A percentile compares a stretch with the other conserved stretches of the same genome.
phyloP scores from a whole-genome alignment of 257 asterid genomes.

The Thymus mandschuricus region DNA sequence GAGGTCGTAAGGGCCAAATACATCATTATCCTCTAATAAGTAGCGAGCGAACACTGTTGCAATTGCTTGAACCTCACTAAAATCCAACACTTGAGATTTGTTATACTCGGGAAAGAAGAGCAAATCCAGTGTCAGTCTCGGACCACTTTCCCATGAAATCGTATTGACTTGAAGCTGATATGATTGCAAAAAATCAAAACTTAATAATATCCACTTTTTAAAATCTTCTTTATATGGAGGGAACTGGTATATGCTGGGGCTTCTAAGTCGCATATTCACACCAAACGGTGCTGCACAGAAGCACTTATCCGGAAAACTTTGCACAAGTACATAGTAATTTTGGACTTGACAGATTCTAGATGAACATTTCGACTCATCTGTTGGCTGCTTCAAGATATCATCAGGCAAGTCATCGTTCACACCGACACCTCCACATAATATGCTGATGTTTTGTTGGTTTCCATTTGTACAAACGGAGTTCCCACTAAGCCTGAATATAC shows the following conservation, averaged over 20 bases:
- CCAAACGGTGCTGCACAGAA: constrained; percentile 62
- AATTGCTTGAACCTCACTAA: constrained; percentile 39
- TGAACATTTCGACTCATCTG: constrained; percentile 24
- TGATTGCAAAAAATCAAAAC: constrained; percentile 2
- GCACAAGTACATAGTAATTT: constrained; percentile 35
- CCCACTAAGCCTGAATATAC: constrained; percentile 41
- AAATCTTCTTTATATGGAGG: constrained; percentile 36
- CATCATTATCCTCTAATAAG: constrained; percentile 38
- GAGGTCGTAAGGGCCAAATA: constrained; percentile 61
- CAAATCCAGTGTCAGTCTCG: constrained; percentile 52
- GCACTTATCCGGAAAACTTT: constrained; percentile 45
- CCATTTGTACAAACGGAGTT: constrained; percentile 52
- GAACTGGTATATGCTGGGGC: constrained; percentile 55
- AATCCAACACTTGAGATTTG: constrained; percentile 29
- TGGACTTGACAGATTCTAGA: constrained; percentile 38
- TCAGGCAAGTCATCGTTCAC: constrained; percentile 29
- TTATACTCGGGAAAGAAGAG: constrained; percentile 42
- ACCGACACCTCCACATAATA: constrained; percentile 37
- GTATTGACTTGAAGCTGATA: constrained; percentile 46
- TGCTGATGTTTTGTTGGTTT: constrained; percentile 41
- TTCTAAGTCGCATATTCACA: constrained; percentile 49
- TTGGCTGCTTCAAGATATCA: constrained; percentile 35
- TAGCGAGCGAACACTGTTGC: constrained; percentile 47
- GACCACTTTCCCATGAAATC: constrained; percentile 52
- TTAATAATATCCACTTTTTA: constrained; percentile 33